Percentiles rank a stretch among this genome's conserved stretches.
Evolutionary conservation across 768 basidiomycete species (phyloP).

Genomic region (Psilocybe cyanescens): DNA sequence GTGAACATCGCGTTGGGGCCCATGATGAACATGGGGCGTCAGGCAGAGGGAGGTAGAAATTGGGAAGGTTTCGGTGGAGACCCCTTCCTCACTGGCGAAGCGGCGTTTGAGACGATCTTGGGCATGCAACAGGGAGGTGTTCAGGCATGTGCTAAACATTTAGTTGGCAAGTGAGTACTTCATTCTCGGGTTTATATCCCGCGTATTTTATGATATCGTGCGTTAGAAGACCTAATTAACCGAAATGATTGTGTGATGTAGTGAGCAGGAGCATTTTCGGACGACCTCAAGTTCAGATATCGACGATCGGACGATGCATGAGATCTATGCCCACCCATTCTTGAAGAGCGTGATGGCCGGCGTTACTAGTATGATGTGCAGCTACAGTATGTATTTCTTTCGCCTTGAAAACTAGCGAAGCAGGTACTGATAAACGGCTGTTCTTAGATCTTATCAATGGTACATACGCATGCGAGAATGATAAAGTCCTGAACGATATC

Average conservation of each 20-base stretch:
- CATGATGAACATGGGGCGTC: conserved; percentile 88
- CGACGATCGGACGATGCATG: conserved; percentile 80
- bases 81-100: conserved; percentile 83
- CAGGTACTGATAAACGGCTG: background rate
- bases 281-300: conserved; percentile 64
- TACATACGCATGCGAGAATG: conserved; percentile 78
- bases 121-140: conserved; percentile 83
- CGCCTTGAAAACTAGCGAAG: background rate
- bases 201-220: too few species aligned
- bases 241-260: conserved; percentile 23
- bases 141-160: conserved; percentile 88
- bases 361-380: conserved; percentile 76
- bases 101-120: conserved; percentile 77
- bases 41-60: conserved; percentile 82
- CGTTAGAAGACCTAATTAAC: background rate
- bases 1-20: conserved; percentile 79
- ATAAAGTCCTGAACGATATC: conserved; percentile 72
- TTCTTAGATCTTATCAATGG: conserved; percentile 63
- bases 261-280: conserved; percentile 72
- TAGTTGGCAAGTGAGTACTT: conserved; percentile 66
- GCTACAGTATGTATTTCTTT: conserved; percentile 54
- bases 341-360: conserved; percentile 75
- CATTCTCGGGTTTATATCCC: too few species aligned
- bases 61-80: conserved; percentile 98
- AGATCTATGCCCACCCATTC: conserved; percentile 75